These are phyloP conservation scores for Phaseolus coccineus DNA, from an alignment of 331 rosid genomes.

Conservation along the genomic window DNA sequence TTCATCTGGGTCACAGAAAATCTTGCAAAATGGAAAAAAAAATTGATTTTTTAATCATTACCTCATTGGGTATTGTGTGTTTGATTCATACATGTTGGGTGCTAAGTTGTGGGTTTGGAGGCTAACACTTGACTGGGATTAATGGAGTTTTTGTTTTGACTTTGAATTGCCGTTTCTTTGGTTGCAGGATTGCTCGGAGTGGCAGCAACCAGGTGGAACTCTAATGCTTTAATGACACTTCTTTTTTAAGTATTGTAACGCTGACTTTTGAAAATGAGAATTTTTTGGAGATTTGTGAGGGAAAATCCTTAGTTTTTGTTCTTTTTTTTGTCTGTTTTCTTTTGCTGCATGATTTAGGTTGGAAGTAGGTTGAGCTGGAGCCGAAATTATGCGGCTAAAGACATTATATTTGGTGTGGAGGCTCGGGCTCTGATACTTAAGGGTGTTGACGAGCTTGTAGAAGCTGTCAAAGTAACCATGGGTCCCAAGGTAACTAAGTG, in stretches of 20 bases:
- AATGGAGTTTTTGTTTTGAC: neutral
- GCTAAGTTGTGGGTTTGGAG: neutral
- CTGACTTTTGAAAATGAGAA: neutral
- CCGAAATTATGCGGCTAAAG: conserved; percentile 88
- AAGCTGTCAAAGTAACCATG: conserved; percentile 92
- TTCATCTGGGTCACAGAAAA: conserved; percentile 36
- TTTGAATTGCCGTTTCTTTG: conserved; percentile 10
- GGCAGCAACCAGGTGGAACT: conserved; percentile 59
- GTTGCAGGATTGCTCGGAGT: conserved; percentile 71
- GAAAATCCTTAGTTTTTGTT: neutral
- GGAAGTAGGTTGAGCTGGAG: conserved; percentile 74
- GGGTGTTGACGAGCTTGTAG: conserved; percentile 94
- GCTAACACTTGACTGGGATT: neutral
- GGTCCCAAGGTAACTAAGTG: conserved; percentile 76
- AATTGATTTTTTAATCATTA: neutral
- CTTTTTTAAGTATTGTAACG: neutral
- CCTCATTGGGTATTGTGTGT: neutral
- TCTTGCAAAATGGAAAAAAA: neutral
- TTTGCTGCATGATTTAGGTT: conserved; percentile 52
- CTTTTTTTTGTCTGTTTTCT: neutral
- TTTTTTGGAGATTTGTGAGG: neutral
- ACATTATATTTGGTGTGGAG: conserved; percentile 85
- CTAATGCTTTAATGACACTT: neutral
- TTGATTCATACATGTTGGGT: neutral
- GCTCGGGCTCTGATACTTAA: conserved; percentile 90